A percentile compares a stretch with the other conserved stretches of the same genome.
Evolutionary conservation across 1,284 basidiomycete species (phyloP).

Genomic region (Fomitopsis palustris): DNA sequence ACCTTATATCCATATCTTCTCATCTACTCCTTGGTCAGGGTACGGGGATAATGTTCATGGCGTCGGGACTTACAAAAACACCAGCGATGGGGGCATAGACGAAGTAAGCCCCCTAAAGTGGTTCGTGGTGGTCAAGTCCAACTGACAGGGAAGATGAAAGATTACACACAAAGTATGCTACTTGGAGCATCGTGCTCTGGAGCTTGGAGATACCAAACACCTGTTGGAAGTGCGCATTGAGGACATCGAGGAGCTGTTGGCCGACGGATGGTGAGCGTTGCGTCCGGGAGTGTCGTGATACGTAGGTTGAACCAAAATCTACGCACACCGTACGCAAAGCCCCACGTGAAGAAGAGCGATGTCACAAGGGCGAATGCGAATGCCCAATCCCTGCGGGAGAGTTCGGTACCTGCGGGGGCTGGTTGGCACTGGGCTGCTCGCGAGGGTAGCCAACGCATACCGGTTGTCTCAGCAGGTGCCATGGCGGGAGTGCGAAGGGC

Average conservation of each 20-base stretch:
- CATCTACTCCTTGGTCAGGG: slow-evolving; percentile 39
- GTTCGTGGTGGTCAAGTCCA: no score
- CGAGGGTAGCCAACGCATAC: slow-evolving; percentile 19
- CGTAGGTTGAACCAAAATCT: background rate
- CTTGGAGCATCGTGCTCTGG: slow-evolving; percentile 81
- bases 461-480: slow-evolving; percentile 31
- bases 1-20: slow-evolving; percentile 58
- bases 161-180: slow-evolving; percentile 73
- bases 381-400: slow-evolving; percentile 43
- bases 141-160: background rate
- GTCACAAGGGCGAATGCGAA: slow-evolving; percentile 73
- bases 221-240: slow-evolving; percentile 78
- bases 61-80: slow-evolving; percentile 39
- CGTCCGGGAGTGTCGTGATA: background rate
- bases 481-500: slow-evolving; percentile 14
- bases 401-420: slow-evolving; percentile 38
- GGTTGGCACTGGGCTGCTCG: background rate
- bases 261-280: slow-evolving; percentile 6
- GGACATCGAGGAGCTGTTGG: slow-evolving; percentile 74
- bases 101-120: slow-evolving; percentile 70
- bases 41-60: background rate
- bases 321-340: slow-evolving; percentile 71
- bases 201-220: slow-evolving; percentile 72
- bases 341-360: slow-evolving; percentile 80
- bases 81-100: slow-evolving; percentile 60